Percentiles rank a stretch among this genome's conserved stretches.
phyloP scores from a whole-genome alignment of 306 rosid genomes.

The Amphicarpaea edgeworthii region DNA sequence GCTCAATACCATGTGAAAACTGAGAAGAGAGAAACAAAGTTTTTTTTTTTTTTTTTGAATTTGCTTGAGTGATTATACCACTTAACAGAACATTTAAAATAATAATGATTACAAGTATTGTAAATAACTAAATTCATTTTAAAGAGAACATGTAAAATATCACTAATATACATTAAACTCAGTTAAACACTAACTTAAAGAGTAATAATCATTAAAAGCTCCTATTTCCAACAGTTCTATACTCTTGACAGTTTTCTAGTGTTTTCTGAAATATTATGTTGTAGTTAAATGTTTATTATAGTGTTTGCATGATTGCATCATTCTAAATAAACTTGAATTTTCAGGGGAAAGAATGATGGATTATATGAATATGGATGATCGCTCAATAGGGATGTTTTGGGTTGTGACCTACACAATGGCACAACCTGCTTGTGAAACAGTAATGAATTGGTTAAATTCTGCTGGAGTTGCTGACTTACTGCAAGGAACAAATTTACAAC shows the following conservation, averaged over 20 bases:
- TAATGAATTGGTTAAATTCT: conserved; percentile 81
- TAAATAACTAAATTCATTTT: neutral
- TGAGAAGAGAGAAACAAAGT: neutral
- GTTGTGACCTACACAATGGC: conserved; percentile 99
- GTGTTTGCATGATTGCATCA: conserved; percentile 6
- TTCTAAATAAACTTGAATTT: conserved; percentile 39
- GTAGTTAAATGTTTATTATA: neutral
- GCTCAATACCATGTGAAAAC: neutral
- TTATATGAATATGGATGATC: conserved; percentile 98
- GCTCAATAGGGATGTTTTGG: conserved; percentile 99
- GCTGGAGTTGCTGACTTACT: conserved; percentile 71
- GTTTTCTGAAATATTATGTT: neutral
- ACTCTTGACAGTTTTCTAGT: neutral
- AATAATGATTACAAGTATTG: too few relatives aligned
- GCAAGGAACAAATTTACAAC: conserved; percentile 73
- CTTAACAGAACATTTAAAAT: too few relatives aligned
- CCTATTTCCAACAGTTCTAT: neutral
- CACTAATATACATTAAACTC: neutral
- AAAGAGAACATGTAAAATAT: neutral
- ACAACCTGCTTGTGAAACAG: conserved; percentile 96
- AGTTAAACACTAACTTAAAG: neutral
- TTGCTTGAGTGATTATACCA: neutral
- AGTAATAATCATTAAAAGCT: neutral
- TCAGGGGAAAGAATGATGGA: conserved; percentile 95
- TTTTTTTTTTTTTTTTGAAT: neutral